Evolutionary conservation across 2,329 filamentous ascomycete species (phyloP).

Genomic region (Akanthomyces uredinophilus): DNA sequence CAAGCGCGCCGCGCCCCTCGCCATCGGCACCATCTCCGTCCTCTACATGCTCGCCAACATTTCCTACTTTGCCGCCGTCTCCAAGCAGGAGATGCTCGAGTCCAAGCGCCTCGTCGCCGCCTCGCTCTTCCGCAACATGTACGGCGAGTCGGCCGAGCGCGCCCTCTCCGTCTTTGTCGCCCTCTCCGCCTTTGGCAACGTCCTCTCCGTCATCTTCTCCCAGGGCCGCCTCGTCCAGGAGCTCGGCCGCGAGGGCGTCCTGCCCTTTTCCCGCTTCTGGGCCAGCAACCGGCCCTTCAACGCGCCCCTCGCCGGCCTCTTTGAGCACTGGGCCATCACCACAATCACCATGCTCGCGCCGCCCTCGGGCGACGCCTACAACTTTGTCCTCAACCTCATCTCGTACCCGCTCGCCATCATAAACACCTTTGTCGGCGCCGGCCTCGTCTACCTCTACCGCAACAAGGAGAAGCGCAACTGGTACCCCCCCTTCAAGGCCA

Average conservation of each 20-base stretch:
- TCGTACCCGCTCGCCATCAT: slow-evolving; percentile 58
- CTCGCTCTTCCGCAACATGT: slow-evolving; percentile 52
- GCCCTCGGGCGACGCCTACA: slow-evolving; percentile 62
- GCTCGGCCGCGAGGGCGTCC: slow-evolving; percentile 60
- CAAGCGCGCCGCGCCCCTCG: slow-evolving; percentile 59
- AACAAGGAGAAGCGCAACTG: slow-evolving; percentile 44
- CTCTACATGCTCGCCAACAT: slow-evolving; percentile 65
- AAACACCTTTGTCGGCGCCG: slow-evolving; percentile 50
- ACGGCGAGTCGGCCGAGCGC: slow-evolving; percentile 48
- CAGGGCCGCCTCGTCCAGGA: slow-evolving; percentile 63
- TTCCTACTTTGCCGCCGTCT: slow-evolving; percentile 58
- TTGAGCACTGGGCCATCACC: slow-evolving; percentile 59
- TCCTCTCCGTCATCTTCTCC: slow-evolving; percentile 63
- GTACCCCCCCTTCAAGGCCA: slow-evolving; percentile 51
- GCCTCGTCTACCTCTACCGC: slow-evolving; percentile 49
- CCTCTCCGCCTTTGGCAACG: slow-evolving; percentile 62
- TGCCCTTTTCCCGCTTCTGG: slow-evolving; percentile 58
- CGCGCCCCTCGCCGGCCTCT: slow-evolving; percentile 55
- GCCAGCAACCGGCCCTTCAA: slow-evolving; percentile 61
- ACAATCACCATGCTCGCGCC: slow-evolving; percentile 63
- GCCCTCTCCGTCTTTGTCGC: slow-evolving; percentile 62
- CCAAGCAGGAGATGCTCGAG: slow-evolving; percentile 47
- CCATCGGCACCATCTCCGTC: slow-evolving; percentile 52
- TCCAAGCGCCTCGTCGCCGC: slow-evolving; percentile 49
- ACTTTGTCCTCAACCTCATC: slow-evolving; percentile 59